Base-by-base conservation (phyloP, 495 filamentous ascomycete genomes). In the Xylona heveae region DNA sequence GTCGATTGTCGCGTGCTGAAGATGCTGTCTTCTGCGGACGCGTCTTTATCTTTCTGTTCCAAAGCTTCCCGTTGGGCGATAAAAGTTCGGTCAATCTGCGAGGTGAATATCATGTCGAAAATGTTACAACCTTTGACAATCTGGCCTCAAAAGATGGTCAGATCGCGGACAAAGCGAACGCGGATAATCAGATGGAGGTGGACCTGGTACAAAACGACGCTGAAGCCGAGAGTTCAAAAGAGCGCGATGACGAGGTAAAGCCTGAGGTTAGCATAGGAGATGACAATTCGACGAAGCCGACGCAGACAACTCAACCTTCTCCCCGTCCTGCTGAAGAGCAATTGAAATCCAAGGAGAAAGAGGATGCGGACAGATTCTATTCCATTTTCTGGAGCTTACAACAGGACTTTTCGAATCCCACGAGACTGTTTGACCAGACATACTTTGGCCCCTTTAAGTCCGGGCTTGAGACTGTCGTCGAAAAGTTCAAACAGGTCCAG, bases 21-120 rank as follows among this genome's bases (percentile, higher is more conserved):
- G 90, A 99, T 53, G 81, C 90, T 0, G 84, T 91, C 2, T 99
- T 97, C 50, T 94, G 84, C 48, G 88, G 88, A 22, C 65, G 85
- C 27, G 84, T 99, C 14, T 92, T 92, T 47, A 91, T 99, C 40
- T 99, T 92, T 46, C 68, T 95, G 36, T 95, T 93, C 51, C 88
- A 95, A 50, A 90, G 79, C 48, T 94, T 95, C 44, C 82, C 88
- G 7, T 61, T 95, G 0, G 83, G 84, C 17, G 88, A 99, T 54
- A 85, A 78, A 44, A 94, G 88, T 48, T 92, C 84, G 1, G 85
- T 99, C 30, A 99, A 99, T 42, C 64, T 94, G 29, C 71, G 90
- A 18, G 88, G 88, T 41, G 88, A 95, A 51, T 99, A 84, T 40
- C 90, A 99, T 44, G 68, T 74, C 13, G 85, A 94, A 42, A 99